Conservation (phyloP, 2,329 filamentous ascomycete genomes). For the Lasiodiplodia theobromae region DNA sequence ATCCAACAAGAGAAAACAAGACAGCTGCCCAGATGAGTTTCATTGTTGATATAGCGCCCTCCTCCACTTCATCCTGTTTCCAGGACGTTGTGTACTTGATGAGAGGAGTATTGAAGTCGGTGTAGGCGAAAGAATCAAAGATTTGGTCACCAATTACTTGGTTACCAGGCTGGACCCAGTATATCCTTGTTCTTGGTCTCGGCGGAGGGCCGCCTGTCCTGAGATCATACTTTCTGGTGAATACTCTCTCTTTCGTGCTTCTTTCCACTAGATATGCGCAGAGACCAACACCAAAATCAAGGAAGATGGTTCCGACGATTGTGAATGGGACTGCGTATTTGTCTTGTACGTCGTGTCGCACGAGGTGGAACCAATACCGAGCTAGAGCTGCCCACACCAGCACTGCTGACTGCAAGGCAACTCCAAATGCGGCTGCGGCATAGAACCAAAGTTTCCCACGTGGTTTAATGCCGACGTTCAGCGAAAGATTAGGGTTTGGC, state of each 20-base stretch:
- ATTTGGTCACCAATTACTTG: conserved; percentile 34
- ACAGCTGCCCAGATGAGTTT: conserved; percentile 31
- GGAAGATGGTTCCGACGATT: conserved; percentile 41
- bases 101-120: not conserved
- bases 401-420: conserved; percentile 28
- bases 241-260: conserved; percentile 35
- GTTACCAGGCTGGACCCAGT: conserved; percentile 50
- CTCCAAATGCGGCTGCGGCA: conserved; percentile 33
- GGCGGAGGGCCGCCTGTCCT: no score
- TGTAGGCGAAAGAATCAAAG: conserved; percentile 44
- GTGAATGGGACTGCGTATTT: conserved; percentile 43
- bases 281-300: conserved; percentile 39
- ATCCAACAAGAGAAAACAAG: conserved; percentile 41
- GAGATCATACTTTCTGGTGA: no score
- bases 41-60: no score
- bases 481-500: conserved; percentile 35
- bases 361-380: conserved; percentile 21
- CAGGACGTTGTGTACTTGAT: conserved; percentile 20
- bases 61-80: conserved; percentile 28
- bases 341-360: not conserved
- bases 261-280: conserved; percentile 46
- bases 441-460: not conserved
- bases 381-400: conserved; percentile 30
- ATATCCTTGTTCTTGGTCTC: no score
- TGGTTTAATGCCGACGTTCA: conserved; percentile 36